Evolutionary conservation across 192 early-diverging fungal species (phyloP), one percentile per base, ranked within the genome.

Genomic region (Entrophospora sp.): DNA sequence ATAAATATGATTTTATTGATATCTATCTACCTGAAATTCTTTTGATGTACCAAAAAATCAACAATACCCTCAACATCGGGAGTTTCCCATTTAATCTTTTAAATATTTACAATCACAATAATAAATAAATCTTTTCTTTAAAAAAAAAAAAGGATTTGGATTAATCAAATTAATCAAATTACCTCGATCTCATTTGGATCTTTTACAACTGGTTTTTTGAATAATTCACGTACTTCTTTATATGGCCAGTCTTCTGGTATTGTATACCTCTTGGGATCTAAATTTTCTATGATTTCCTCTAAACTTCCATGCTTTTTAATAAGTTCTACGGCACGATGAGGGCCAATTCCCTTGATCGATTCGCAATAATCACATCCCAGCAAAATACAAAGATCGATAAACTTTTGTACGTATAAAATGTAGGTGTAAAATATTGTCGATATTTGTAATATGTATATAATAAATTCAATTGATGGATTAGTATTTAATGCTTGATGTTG

Each of bases 321-420:
- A 37, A 92, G 66, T 32, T 78, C 71, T n/a, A 89, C 81, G 1
- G 94, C 96, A 3, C 87, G 81, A 35, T 84, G 82, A 24, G 94
- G 94, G 1, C 96, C 96, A 63, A 99, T 87, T 2, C 94, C 93
- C 57, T 84, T 88, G 73, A 99, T 96, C 24, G 87, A 88, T 60
- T 96, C 94, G 60, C 90, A 93, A 75, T 99, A 99, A 71, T 99
- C 96, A 76, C 96, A 99, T 55, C 96, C 96, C 22, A 99, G 78
- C 46, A 99, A 69, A 63, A 99, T 96, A 74, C 95, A 97, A 49
- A 99, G 71, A 67, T 99, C 96, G n/a, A 96, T 91, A 61, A 99
- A 96, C 85, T 95, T 80, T 9, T n/a, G n/a, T n/a, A n/a, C n/a
- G n/a, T n/a, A n/a, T n/a, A n/a, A n/a, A n/a, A n/a, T n/a, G n/a